Evolutionary conservation across 179 eudicot species (phyloP).

Genomic region (Beta macrorhiza): DNA sequence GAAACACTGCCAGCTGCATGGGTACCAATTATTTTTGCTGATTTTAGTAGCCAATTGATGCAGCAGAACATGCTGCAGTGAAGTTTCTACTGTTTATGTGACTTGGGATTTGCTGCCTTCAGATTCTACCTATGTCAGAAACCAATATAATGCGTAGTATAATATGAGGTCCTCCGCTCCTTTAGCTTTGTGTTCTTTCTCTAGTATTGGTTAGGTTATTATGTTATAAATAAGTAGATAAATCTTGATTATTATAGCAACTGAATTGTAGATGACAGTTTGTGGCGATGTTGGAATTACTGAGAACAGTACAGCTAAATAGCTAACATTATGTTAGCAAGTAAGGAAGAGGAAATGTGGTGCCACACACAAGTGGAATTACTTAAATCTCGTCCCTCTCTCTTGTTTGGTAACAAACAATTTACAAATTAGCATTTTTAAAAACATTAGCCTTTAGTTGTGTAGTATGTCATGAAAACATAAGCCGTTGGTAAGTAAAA

Average conservation of each 20-base stretch:
- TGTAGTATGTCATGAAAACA: no score
- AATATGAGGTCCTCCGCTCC: neutral
- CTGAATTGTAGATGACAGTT: neutral
- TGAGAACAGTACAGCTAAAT: neutral
- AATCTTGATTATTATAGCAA: neutral
- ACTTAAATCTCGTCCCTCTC: no score
- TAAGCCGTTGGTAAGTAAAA: no score
- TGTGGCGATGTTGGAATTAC: neutral
- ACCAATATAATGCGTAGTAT: neutral
- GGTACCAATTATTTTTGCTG: conserved; percentile 9
- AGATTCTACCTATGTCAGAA: neutral
- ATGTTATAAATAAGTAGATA: neutral
- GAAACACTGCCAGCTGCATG: conserved; percentile 11
- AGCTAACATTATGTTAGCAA: no score
- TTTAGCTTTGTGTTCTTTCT: neutral
- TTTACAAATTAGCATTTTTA: no score
- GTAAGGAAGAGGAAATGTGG: no score
- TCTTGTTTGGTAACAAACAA: no score
- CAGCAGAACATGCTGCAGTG: neutral
- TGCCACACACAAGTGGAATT: no score
- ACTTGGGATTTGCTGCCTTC: conserved; percentile 1
- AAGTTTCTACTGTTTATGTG: neutral
- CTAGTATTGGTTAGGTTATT: conserved; percentile 1
- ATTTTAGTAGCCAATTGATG: neutral
- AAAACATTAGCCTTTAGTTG: no score